A percentile compares a stretch with the other conserved stretches of the same genome.
Evolutionary conservation across 306 rosid species (phyloP).

Genomic region (Carpinus fangiana): DNA sequence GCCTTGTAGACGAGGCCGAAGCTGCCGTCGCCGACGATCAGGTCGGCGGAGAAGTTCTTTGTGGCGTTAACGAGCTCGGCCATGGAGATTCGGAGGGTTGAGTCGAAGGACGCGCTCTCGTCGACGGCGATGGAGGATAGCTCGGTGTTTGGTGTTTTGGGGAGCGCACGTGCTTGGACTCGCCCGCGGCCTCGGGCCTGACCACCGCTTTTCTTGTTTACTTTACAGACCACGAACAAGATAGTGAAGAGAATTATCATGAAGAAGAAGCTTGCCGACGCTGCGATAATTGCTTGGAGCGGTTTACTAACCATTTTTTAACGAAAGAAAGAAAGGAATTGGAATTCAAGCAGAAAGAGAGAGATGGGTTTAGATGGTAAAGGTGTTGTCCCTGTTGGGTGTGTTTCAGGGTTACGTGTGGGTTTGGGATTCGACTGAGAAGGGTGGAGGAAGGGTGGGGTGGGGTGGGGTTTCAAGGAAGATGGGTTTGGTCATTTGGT

Average conservation of each 20-base stretch:
- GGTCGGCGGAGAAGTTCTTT: constrained; percentile 58
- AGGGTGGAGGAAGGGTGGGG: neutral
- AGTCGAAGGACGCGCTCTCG: constrained; percentile 68
- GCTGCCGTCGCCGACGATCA: constrained; percentile 88
- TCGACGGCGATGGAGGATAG: constrained; percentile 36
- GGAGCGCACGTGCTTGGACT: neutral
- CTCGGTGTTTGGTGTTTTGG: neutral
- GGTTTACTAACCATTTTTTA: neutral
- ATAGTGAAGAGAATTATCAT: constrained; percentile 40
- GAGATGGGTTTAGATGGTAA: neutral
- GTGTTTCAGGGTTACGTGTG: neutral
- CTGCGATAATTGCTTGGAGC: constrained; percentile 37
- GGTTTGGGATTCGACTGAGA: neutral
- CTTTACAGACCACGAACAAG: constrained; percentile 37
- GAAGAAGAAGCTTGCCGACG: constrained; percentile 52
- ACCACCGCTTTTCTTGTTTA: neutral
- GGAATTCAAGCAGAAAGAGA: neutral
- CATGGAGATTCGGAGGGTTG: constrained; percentile 61
- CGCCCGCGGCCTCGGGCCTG: neutral
- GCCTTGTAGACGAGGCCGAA: constrained; percentile 93
- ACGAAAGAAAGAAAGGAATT: neutral
- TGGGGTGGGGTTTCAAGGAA: constrained; percentile 17
- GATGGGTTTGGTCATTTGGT: constrained; percentile 13
- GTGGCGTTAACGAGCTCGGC: constrained; percentile 68
- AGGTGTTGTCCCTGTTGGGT: neutral